A percentile compares a stretch with the other conserved stretches of the same genome.
These are phyloP conservation scores for Lactarius indigo DNA, from an alignment of 768 basidiomycete genomes.

Conservation along the genomic window DNA sequence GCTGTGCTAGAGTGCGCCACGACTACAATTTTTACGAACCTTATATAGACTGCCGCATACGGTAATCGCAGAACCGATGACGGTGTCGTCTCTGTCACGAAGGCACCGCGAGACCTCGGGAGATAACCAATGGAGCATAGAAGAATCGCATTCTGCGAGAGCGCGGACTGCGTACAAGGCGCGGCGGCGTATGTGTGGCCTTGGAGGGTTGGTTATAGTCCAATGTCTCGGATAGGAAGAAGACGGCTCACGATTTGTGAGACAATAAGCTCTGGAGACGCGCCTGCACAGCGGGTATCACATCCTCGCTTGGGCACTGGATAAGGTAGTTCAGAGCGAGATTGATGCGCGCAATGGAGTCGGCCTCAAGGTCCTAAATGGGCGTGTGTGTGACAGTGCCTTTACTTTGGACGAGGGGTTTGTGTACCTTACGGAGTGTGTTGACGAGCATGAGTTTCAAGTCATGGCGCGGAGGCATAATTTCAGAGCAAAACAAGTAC, in stretches of 20 bases:
- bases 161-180: constrained; percentile 18
- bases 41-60: constrained; percentile 16
- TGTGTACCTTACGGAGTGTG: constrained; percentile 70
- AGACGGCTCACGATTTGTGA: constrained; percentile 70
- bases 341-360: constrained; percentile 52
- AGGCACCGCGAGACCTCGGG: constrained; percentile 20
- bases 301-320: constrained; percentile 55
- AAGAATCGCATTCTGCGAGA: constrained; percentile 17
- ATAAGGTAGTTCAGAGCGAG: constrained; percentile 71
- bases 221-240: constrained; percentile 1
- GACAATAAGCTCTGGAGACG: constrained; percentile 63
- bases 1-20: not conserved
- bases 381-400: constrained; percentile 2
- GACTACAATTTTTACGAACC: constrained; percentile 8
- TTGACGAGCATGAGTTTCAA: constrained; percentile 82
- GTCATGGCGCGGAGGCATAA: constrained; percentile 68
- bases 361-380: constrained; percentile 69
- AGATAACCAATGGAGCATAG: constrained; percentile 13
- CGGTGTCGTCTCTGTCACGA: constrained; percentile 20
- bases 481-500: constrained; percentile 71
- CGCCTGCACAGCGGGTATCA: constrained; percentile 71
- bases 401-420: not conserved
- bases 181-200: constrained; percentile 12
- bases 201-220: not conserved
- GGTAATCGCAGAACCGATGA: constrained; percentile 18